Base-by-base conservation (phyloP, 192 early-diverging fungal species). In the Coemansia sp. region DNA sequence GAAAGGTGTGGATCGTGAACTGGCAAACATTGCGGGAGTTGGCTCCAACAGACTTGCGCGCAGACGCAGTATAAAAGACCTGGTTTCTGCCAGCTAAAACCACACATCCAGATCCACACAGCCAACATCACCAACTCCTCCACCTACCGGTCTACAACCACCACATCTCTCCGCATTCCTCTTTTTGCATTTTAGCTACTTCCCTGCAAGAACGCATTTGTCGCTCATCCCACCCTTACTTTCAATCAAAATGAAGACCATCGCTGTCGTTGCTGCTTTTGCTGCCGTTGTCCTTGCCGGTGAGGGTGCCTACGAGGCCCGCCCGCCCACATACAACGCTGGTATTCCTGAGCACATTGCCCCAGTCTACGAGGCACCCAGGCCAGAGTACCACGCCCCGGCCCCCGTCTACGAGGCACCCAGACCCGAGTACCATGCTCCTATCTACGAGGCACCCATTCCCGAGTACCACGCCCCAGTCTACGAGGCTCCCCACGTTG, bases 201-300 rank as follows among this genome's bases (percentile, higher is more conserved):
- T 11, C 47, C 47, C 13, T 12, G 42, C 42, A 43, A 43, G 42
- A 12, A 43, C 42, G 42, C 42, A 43, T 43, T 13, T n/a, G 16
- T 49, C 47, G 16, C 47, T n/a, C 15, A 49, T 9, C 47, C 11
- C 0, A 26, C 26, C 26, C 26, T 3, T 47, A 47, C 22, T 36
- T 32, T 56, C 56, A 15, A 21, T 48, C 62, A 78, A 48, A 58
- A 78, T 78, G 76, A 72, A 78, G 76, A 69, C 71, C 47, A 48
- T 73, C 64, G 76, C 76, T 58, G 76, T 71, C 56, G 58, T 67
- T 37, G 71, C 71, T 45, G 63, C 71, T 21, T 58, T 78, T 59
- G 63, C 58, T 26, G 70, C 64, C 18, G 70, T 64, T 47, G 76
- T 61, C 55, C 52, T 78, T 45, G 76, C 76, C 15, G 66, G 70